Conservation (phyloP, 2,329 filamentous ascomycete genomes). For the Parastagonospora avenae region DNA sequence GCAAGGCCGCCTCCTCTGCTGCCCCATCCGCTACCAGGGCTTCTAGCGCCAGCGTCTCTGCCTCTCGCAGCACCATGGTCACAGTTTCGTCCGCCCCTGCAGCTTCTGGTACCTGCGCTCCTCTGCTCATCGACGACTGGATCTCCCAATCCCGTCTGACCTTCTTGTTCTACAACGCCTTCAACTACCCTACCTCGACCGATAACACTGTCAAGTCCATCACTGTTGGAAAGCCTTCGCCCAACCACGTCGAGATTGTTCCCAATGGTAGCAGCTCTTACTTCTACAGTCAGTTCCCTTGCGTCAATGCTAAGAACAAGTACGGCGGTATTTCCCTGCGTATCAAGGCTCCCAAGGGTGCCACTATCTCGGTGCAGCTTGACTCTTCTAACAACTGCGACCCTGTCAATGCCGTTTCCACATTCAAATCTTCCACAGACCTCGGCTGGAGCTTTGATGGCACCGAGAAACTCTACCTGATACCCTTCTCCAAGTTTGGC, state of each 20-base stretch:
- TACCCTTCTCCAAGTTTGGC: constrained; percentile 60
- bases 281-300: constrained; percentile 64
- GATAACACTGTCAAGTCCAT: constrained; percentile 63
- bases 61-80: constrained; percentile 19
- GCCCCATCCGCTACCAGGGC: neutral
- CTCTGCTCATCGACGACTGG: constrained; percentile 64
- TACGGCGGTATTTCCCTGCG: constrained; percentile 63
- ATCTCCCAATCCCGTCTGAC: constrained; percentile 65
- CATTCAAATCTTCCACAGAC: constrained; percentile 51
- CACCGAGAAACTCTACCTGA: constrained; percentile 63
- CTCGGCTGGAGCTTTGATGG: constrained; percentile 67
- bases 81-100: constrained; percentile 19
- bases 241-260: constrained; percentile 59
- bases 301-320: constrained; percentile 55
- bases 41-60: constrained; percentile 1
- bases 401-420: constrained; percentile 41
- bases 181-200: constrained; percentile 61
- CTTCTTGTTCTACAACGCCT: constrained; percentile 65
- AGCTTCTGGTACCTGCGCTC: constrained; percentile 46
- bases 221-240: constrained; percentile 54
- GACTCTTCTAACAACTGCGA: constrained; percentile 56
- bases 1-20: constrained; percentile 1
- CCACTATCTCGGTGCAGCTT: constrained; percentile 59
- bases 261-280: constrained; percentile 58
- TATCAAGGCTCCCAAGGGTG: constrained; percentile 60